These are phyloP conservation scores for Histomonas meleagridis DNA, from an alignment of 208 protist species.

Conservation along the genomic window DNA sequence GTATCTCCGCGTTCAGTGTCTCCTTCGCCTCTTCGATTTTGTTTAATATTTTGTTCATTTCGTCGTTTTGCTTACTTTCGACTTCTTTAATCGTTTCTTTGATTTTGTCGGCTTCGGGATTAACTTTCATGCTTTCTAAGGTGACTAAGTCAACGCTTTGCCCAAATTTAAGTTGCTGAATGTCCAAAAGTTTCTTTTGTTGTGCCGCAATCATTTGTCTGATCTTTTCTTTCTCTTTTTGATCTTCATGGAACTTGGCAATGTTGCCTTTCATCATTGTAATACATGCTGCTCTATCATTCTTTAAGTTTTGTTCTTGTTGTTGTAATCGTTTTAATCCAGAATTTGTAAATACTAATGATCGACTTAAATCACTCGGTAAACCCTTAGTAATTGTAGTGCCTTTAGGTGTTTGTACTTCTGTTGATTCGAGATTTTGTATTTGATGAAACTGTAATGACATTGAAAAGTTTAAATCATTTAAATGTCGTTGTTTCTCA, in stretches of 20 bases:
- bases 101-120: not conserved
- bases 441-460: slow-evolving; percentile 46
- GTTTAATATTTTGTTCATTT: not conserved
- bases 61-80: not conserved
- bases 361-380: slow-evolving; percentile 41
- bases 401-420: not conserved
- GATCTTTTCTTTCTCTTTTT: not conserved
- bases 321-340: slow-evolving; percentile 21
- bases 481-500: slow-evolving; percentile 78
- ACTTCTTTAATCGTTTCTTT: not conserved
- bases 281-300: slow-evolving; percentile 41
- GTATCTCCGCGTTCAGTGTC: not conserved
- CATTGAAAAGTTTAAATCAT: slow-evolving; percentile 75
- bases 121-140: slow-evolving; percentile 35
- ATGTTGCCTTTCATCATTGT: slow-evolving; percentile 28
- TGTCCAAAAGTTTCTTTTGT: slow-evolving; percentile 40
- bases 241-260: not conserved
- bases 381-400: not conserved
- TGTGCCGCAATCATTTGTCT: slow-evolving; percentile 31
- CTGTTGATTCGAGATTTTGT: not conserved
- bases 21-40: not conserved
- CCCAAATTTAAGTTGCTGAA: slow-evolving; percentile 46
- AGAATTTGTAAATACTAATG: slow-evolving; percentile 43
- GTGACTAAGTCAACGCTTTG: slow-evolving; percentile 39
- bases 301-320: slow-evolving; percentile 36